Percentiles rank a stretch among this genome's conserved stretches.
Conservation (phyloP, 768 basidiomycete species). For the Hypholoma fasciculare region DNA sequence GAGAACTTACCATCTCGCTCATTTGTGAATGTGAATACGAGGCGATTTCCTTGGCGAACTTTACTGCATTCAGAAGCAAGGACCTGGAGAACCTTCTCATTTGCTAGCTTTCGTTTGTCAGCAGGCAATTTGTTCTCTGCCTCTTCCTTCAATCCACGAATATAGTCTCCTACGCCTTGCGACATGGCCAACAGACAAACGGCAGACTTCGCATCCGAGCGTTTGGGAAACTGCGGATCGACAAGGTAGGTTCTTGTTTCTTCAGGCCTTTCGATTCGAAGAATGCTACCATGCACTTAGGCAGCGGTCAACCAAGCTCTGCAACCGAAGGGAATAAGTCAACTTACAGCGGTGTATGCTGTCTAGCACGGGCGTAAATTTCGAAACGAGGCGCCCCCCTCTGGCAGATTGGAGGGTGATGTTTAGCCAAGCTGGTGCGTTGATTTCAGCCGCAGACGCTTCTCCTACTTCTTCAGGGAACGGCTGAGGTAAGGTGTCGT, state of each 20-base stretch:
- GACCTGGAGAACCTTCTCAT: constrained; percentile 43
- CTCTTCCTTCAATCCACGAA: constrained; percentile 42
- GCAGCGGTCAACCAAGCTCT: neutral
- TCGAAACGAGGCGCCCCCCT: constrained; percentile 43
- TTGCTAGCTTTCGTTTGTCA: constrained; percentile 43
- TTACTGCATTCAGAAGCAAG: constrained; percentile 47
- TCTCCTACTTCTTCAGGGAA: constrained; percentile 54
- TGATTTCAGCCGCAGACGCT: constrained; percentile 48
- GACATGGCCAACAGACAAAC: constrained; percentile 67
- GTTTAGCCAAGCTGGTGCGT: constrained; percentile 56
- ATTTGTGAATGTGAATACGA: constrained; percentile 38
- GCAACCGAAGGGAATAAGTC: constrained; percentile 2
- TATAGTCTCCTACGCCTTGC: constrained; percentile 56
- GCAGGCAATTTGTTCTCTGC: constrained; percentile 48
- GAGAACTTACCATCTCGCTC: constrained; percentile 52
- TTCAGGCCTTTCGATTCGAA: constrained; percentile 54
- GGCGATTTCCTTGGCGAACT: constrained; percentile 35
- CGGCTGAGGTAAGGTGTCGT: constrained; percentile 64
- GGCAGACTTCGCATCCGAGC: constrained; percentile 67
- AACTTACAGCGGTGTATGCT: constrained; percentile 44
- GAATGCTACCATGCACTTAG: constrained; percentile 61
- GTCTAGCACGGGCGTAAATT: constrained; percentile 44
- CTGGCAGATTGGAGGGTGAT: constrained; percentile 48
- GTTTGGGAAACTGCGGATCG: constrained; percentile 61
- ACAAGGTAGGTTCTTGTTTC: constrained; percentile 60